Evolutionary conservation across 2,329 filamentous ascomycete genomes (phyloP).

Genomic region (Alternaria rosae): DNA sequence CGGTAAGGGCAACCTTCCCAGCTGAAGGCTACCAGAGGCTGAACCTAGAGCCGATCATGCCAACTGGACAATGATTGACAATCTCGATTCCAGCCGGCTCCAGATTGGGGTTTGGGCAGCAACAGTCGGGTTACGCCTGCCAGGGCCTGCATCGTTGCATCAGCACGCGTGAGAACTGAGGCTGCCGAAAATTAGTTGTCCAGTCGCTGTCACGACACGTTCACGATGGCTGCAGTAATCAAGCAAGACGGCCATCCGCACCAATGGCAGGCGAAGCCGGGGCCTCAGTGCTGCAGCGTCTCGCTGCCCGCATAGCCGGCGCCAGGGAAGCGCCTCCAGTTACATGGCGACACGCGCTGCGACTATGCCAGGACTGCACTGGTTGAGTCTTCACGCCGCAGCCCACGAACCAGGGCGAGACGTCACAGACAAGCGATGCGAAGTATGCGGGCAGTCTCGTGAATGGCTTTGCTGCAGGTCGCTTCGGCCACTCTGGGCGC

Average conservation of each 20-base stretch:
- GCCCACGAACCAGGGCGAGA: slow-evolving; percentile 39
- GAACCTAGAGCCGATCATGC: slow-evolving; percentile 5
- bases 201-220: slow-evolving; percentile 43
- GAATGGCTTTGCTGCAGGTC: slow-evolving; percentile 31
- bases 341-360: slow-evolving; percentile 42
- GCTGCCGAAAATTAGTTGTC: slow-evolving; percentile 26
- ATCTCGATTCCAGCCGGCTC: not conserved
- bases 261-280: slow-evolving; percentile 10
- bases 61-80: slow-evolving; percentile 11
- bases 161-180: slow-evolving; percentile 32
- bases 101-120: slow-evolving; percentile 30
- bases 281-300: slow-evolving; percentile 29
- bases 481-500: slow-evolving; percentile 22
- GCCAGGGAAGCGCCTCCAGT: slow-evolving; percentile 31
- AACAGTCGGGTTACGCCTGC: slow-evolving; percentile 24
- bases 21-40: slow-evolving; percentile 3
- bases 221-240: slow-evolving; percentile 34
- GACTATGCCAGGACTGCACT: slow-evolving; percentile 30
- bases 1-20: slow-evolving; percentile 5
- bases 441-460: slow-evolving; percentile 30
- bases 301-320: slow-evolving; percentile 46
- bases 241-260: slow-evolving; percentile 2
- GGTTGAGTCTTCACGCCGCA: slow-evolving; percentile 23
- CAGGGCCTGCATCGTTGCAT: slow-evolving; percentile 31
- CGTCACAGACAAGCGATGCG: slow-evolving; percentile 40